Conservation (phyloP, 805 yeast genomes). For the Metschnikowia similis region DNA sequence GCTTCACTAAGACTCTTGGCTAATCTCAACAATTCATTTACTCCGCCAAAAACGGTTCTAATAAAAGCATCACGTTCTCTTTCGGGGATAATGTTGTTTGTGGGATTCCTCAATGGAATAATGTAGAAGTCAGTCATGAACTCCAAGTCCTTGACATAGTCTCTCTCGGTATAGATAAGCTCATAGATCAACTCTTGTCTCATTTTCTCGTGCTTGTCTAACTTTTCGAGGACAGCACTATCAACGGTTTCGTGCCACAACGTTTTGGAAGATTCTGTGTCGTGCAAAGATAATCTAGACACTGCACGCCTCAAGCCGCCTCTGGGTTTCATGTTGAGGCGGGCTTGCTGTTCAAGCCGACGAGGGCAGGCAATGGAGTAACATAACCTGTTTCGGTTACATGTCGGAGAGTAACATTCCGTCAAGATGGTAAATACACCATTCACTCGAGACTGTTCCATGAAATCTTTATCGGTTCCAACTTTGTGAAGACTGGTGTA, state of each 20-base stretch:
- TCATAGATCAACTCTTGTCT: conserved; percentile 95
- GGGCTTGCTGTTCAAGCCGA: conserved; percentile 90
- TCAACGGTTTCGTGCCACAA: conserved; percentile 94
- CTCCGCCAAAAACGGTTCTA: conserved; percentile 86
- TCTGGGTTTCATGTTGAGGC: conserved; percentile 81
- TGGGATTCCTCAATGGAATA: conserved; percentile 78
- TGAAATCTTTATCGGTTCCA: conserved; percentile 13
- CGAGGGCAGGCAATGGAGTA: conserved; percentile 96
- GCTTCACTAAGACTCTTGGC: conserved; percentile 87
- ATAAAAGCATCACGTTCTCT: conserved; percentile 87
- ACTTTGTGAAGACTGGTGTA: conserved; percentile 15
- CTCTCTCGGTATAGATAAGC: conserved; percentile 88
- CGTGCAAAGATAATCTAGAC: conserved; percentile 62
- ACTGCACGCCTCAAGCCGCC: conserved; percentile 81
- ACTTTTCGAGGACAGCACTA: conserved; percentile 65
- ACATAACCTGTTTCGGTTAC: conserved; percentile 82
- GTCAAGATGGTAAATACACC: conserved; percentile 92
- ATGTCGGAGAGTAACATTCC: conserved; percentile 96
- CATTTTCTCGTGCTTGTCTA: conserved; percentile 81
- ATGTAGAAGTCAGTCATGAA: conserved; percentile 92
- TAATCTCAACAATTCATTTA: conserved; percentile 78
- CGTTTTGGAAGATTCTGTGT: conserved; percentile 68
- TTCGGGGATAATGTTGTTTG: conserved; percentile 74
- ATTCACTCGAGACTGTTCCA: conserved; percentile 48
- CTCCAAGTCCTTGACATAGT: conserved; percentile 91